Base-by-base conservation (phyloP, 345 rosid species). In the Euphorbia lathyris region DNA sequence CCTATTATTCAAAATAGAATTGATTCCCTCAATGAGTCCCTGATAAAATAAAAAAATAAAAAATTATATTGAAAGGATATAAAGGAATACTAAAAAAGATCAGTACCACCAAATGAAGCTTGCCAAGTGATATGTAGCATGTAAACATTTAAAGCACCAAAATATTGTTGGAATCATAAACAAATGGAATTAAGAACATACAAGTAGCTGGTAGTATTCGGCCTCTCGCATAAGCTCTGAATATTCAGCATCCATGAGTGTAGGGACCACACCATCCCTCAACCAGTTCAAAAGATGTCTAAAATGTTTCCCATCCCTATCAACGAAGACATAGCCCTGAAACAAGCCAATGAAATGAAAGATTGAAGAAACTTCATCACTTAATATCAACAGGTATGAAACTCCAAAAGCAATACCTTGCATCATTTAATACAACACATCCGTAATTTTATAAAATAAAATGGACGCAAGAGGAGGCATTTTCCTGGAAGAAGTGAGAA, bases 231-330 rank as follows among this genome's bases (percentile, higher is more conserved):
- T 76, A 71, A 94, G 90, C 81, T 94, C 89, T 22, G 74, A 81
- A 78, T 86, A 86, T 65, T 79, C 81, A 70, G 79, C 51, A 74
- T 91, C 97, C 40, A 89, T 70, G 20, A 94, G 75, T 58, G 62
- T 69, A 9, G 98, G 93, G 67, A 86, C 79, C 73, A 82, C 82
- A 20, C 98, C 98, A 86, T 91, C 97, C 78, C 97, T 87, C 85
- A 94, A 79, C 96, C 98, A 90, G 75, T 94, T 94, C 43, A 94
- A 79, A 65, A 94, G 78, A 78, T 91, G 96, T 56, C 98, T 84
- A 62, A 94, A 94, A 76, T 87, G 87, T 67, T 84, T 85, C 38
- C 98, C 97, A 38, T 94, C 97, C 62, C 98, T 86, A 73, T 94
- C 98, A 76, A 94, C 86, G 77, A 91, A 91, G 57, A 88, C 81